These are phyloP conservation scores for Diaporthe citrichinensis DNA, from an alignment of 2,329 filamentous ascomycete species.

Conservation along the genomic window DNA sequence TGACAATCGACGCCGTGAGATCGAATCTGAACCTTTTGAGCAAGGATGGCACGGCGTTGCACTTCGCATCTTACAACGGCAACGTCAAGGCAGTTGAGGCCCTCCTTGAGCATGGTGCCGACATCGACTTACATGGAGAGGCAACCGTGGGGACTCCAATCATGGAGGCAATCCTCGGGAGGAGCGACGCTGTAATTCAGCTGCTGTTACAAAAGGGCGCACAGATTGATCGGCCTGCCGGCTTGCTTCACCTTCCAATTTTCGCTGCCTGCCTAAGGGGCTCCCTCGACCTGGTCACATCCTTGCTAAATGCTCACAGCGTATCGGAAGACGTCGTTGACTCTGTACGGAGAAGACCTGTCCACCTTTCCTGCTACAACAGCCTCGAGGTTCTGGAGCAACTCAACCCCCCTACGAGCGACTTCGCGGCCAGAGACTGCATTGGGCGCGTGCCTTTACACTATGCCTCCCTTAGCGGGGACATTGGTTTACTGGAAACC, in stretches of 20 bases:
- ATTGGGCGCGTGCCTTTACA: background rate
- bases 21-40: too few species aligned
- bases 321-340: background rate
- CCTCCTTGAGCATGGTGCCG: background rate
- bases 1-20: too few species aligned
- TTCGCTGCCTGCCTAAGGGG: background rate
- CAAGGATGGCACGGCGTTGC: too few species aligned
- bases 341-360: background rate
- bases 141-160: background rate
- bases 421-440: background rate
- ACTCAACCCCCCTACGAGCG: background rate
- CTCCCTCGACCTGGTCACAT: background rate
- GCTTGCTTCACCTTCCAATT: background rate
- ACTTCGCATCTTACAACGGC: too few species aligned
- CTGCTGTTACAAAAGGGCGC: background rate
- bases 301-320: background rate
- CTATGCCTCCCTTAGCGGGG: background rate
- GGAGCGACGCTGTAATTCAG: background rate
- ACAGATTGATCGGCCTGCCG: background rate
- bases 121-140: slow-evolving; percentile 7
- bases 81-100: background rate
- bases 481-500: background rate
- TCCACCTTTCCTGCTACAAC: slow-evolving; percentile 14
- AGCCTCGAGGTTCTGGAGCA: background rate
- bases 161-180: background rate